Conservation (phyloP, 2,329 filamentous ascomycete genomes). For the Berkeleyomyces basicola region DNA sequence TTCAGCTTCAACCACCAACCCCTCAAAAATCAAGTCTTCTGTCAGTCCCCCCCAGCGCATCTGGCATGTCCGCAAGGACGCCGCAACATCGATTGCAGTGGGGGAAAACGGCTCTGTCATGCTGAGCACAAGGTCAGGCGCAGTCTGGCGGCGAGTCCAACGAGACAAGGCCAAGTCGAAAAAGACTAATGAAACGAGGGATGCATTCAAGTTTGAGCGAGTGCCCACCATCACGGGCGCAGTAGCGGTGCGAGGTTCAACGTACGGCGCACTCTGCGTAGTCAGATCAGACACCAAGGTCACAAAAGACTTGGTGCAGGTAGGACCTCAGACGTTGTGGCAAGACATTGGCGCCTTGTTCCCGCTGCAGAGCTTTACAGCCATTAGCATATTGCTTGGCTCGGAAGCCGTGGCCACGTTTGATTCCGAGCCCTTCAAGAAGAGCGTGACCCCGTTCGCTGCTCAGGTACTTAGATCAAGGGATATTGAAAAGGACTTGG, state of each 20-base stretch:
- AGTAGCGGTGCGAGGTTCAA: slow-evolving; percentile 67
- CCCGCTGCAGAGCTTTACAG: slow-evolving; percentile 45
- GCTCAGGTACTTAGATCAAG: slow-evolving; percentile 41
- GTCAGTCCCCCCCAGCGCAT: slow-evolving; percentile 64
- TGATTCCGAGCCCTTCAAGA: slow-evolving; percentile 21
- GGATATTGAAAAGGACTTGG: slow-evolving; percentile 49
- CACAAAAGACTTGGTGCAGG: slow-evolving; percentile 51
- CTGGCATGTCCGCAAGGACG: slow-evolving; percentile 79
- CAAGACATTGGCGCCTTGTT: slow-evolving; percentile 55
- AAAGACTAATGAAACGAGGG: slow-evolving; percentile 43
- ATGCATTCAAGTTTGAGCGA: slow-evolving; percentile 90
- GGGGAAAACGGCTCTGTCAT: slow-evolving; percentile 92
- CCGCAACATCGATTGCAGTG: slow-evolving; percentile 71
- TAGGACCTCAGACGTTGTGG: slow-evolving; percentile 55
- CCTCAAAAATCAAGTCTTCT: slow-evolving; percentile 72
- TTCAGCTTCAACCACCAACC: slow-evolving; percentile 73
- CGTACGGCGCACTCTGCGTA: slow-evolving; percentile 78
- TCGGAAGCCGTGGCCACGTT: slow-evolving; percentile 27
- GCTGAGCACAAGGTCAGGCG: slow-evolving; percentile 79
- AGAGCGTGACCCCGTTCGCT: slow-evolving; percentile 33
- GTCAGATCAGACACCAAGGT: slow-evolving; percentile 73
- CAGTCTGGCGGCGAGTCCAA: slow-evolving; percentile 80
- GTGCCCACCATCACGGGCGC: slow-evolving; percentile 79
- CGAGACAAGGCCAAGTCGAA: slow-evolving; percentile 59
- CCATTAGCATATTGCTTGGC: slow-evolving; percentile 24